Evolutionary conservation across 108 stramenopile species (phyloP).

Genomic region (Licmophora abbreviata): DNA sequence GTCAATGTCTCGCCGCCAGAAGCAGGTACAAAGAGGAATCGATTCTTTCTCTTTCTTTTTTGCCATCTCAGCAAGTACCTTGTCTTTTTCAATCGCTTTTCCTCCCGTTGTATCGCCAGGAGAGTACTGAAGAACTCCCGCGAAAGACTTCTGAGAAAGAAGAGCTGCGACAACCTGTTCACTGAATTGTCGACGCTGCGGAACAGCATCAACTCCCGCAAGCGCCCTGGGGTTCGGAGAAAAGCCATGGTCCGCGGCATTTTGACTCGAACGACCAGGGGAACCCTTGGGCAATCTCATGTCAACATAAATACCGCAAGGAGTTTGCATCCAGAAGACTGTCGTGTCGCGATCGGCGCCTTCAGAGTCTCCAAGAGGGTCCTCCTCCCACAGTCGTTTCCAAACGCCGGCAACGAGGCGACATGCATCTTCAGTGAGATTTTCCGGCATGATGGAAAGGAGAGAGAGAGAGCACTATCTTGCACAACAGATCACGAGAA

Average conservation of each 20-base stretch:
- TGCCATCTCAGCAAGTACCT: slow-evolving; percentile 9
- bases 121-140: slow-evolving; percentile 15
- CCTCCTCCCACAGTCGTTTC: slow-evolving; percentile 35
- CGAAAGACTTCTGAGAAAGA: slow-evolving; percentile 35
- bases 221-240: slow-evolving; percentile 12
- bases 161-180: slow-evolving; percentile 6
- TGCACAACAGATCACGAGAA: too few species aligned
- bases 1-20: slow-evolving; percentile 33
- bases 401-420: slow-evolving; percentile 26
- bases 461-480: too few species aligned
- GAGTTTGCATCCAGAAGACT: slow-evolving; percentile 43
- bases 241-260: slow-evolving; percentile 2
- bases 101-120: slow-evolving; percentile 20
- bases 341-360: slow-evolving; percentile 27
- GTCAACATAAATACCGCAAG: slow-evolving; percentile 42
- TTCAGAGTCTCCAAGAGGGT: slow-evolving; percentile 32
- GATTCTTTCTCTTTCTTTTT: not conserved
- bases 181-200: not conserved
- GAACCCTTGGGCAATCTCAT: slow-evolving; percentile 23
- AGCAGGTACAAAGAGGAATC: slow-evolving; percentile 29
- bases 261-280: slow-evolving; percentile 10
- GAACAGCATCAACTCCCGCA: slow-evolving; percentile 6
- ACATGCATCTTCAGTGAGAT: too few species aligned
- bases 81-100: slow-evolving; percentile 18
- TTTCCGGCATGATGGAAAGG: too few species aligned